Base-by-base conservation (phyloP, 2,329 filamentous ascomycete genomes). In the Penicillium sclerotigenum region DNA sequence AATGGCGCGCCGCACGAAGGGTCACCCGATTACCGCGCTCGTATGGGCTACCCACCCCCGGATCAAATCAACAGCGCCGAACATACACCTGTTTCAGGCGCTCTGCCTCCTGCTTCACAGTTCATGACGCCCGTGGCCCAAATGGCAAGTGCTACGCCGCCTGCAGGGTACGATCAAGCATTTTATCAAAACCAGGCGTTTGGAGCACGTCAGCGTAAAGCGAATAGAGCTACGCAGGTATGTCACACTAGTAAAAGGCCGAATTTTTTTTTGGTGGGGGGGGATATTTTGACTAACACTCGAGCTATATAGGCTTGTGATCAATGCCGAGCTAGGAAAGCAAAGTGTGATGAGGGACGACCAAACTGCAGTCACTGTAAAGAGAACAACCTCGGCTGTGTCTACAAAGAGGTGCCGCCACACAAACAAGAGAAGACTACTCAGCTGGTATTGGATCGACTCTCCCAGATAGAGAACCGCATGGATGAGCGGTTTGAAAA, bases 331-430 rank as follows among this genome's bases (percentile, higher is more conserved):
- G 83, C 89, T 58, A 82, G 93, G 37, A 96, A 96, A 74, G 91
- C 91, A 14, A 96, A 96, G 75, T 96, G 91, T 71, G 91, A 96
- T 66, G 91, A 96, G 77, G 86, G 87, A 11, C 86, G 88, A 62
- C 91, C 89, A 2, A 88, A 89, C 66, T 93, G 91, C 69, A 90
- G 87, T 37, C 85, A 86, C 66, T 99, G 94, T 72, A 88, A 88
- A 66, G 92, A 97, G 64, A 95, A 95, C 71, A 87, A 83, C 62
- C 81, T 91, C 31, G 82, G 86, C 51, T 99, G 90, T 77, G 87
- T 90, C 73, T 97, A 97, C 73, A 87, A 92, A 62, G 92, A 97
- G 68, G 88, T 94, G 6, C 89, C 91, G 22, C 91, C 91, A 16
- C 94, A 95, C 69, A 93, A 95, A 90, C 74, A 77, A 58, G 74